These are phyloP conservation scores for Diaporthe humulicola DNA, from an alignment of 2,329 filamentous ascomycete species.

Conservation along the genomic window DNA sequence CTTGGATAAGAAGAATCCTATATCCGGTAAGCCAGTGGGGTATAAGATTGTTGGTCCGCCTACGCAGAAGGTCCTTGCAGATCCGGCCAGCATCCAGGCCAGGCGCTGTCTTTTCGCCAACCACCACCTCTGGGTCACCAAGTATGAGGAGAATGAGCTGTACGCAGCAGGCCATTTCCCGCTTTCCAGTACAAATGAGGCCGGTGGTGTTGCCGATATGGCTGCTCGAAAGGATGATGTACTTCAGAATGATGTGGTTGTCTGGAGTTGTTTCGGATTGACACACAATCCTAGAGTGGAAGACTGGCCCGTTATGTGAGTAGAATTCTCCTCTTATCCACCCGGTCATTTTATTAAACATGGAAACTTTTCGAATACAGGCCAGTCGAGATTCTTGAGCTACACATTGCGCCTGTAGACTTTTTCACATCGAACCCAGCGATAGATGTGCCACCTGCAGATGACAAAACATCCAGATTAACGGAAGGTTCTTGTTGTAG, in stretches of 20 bases:
- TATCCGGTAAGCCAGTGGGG: conserved; percentile 60
- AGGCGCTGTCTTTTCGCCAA: conserved; percentile 71
- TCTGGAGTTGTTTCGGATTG: conserved; percentile 51
- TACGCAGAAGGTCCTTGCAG: conserved; percentile 69
- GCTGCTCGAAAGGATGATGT: conserved; percentile 57
- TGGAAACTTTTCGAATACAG: no score
- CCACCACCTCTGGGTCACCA: conserved; percentile 70
- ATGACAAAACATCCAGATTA: not conserved
- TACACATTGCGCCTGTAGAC: conserved; percentile 62
- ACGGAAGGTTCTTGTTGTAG: not conserved
- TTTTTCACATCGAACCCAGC: conserved; percentile 67
- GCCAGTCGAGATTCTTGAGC: conserved; percentile 67
- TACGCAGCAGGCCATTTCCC: conserved; percentile 72
- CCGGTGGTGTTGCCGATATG: conserved; percentile 54
- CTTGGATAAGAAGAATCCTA: conserved; percentile 63
- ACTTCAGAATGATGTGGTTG: conserved; percentile 19
- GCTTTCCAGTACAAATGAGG: conserved; percentile 65
- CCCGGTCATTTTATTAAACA: not conserved
- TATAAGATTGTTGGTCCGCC: conserved; percentile 65
- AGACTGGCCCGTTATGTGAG: conserved; percentile 67
- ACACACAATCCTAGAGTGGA: conserved; percentile 69
- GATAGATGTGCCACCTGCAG: conserved; percentile 46
- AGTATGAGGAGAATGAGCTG: conserved; percentile 68
- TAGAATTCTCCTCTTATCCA: not conserved
- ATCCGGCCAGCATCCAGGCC: conserved; percentile 65